These are phyloP conservation scores for Mycena amicta DNA, from an alignment of 768 basidiomycete species.

Conservation along the genomic window DNA sequence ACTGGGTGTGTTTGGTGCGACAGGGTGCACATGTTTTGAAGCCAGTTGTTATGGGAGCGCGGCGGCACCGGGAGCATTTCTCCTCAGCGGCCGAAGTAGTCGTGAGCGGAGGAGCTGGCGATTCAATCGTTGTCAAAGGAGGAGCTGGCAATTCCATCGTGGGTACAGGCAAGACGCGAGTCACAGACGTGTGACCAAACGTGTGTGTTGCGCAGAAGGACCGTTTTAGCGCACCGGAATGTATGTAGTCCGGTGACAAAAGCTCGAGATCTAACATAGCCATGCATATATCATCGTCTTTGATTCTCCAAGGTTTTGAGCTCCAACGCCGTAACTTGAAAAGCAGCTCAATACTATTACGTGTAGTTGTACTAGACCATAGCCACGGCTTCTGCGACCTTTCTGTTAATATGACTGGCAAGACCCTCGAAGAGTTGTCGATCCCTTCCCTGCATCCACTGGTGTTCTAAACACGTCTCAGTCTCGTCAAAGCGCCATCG, in stretches of 20 bases:
- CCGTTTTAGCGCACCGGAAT: too few species aligned
- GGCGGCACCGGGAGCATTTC: slow-evolving; percentile 5
- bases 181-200: background rate
- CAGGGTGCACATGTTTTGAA: slow-evolving; percentile 8
- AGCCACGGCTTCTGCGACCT: slow-evolving; percentile 35
- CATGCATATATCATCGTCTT: too few species aligned
- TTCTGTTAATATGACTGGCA: slow-evolving; percentile 62
- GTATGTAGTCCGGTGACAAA: too few species aligned
- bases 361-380: too few species aligned
- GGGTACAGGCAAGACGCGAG: background rate
- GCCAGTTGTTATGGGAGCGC: slow-evolving; percentile 1
- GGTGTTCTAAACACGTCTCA: slow-evolving; percentile 41
- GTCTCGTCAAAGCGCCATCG: slow-evolving; percentile 5
- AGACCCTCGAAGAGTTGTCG: slow-evolving; percentile 67
- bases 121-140: background rate
- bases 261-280: too few species aligned
- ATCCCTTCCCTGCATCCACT: slow-evolving; percentile 67
- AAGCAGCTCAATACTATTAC: too few species aligned
- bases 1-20: slow-evolving; percentile 8
- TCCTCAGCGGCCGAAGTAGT: too few species aligned
- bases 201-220: background rate
- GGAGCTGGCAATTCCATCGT: background rate
- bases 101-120: background rate
- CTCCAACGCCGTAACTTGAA: too few species aligned
- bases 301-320: too few species aligned